Base-by-base conservation (phyloP, 2,329 filamentous ascomycete genomes). In the Exophiala calicioides region DNA sequence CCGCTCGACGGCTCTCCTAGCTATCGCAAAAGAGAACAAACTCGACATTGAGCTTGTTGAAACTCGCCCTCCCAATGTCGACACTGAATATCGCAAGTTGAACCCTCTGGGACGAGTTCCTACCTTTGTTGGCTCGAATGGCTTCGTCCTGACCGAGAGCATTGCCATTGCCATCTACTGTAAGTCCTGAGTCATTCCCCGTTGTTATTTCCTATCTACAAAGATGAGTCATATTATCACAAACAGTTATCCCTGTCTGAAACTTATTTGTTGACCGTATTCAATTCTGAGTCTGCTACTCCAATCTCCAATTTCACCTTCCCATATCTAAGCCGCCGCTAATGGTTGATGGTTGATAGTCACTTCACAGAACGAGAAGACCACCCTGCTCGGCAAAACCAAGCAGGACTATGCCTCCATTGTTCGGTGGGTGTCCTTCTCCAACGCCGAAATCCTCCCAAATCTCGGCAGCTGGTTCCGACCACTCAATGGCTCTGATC, bases 371-470 rank as follows among this genome's bases (percentile, higher is more conserved):
- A 98, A 98, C 74, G 93, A 97, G 85, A 97, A 97, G 86, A 98
- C 93, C 65, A 94, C 90, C 62, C 90, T 98, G 60, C 84, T 98
- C 64, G 93, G 93, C 69, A 97, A 97, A 86, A 98, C 90, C 77
- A 98, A 98, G 86, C 91, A 98, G 80, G 93, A 98, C 84, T 91
- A 97, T 74, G 93, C 93, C 64, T 90, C 90, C 62, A 98, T 98
- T 73, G 80, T 98, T 69, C 88, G 87, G 75, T 98, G 93, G 93
- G 84, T 96, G 85, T 97, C 91, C 59, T 97, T 85, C 76, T 87
- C 86, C 82, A 98, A 97, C 84, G 70, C 75, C 52, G 91, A 98
- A 79, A 70, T 96, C 65, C 79, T 95, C 60, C 70, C 81, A 57
- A 70, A 74, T 58, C 74, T 97, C 60, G 84, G 78, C 73, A 78